A percentile compares a stretch with the other conserved stretches of the same genome.
Conservation (phyloP, 1,284 basidiomycete species). For the Leccinum pachyderme region DNA sequence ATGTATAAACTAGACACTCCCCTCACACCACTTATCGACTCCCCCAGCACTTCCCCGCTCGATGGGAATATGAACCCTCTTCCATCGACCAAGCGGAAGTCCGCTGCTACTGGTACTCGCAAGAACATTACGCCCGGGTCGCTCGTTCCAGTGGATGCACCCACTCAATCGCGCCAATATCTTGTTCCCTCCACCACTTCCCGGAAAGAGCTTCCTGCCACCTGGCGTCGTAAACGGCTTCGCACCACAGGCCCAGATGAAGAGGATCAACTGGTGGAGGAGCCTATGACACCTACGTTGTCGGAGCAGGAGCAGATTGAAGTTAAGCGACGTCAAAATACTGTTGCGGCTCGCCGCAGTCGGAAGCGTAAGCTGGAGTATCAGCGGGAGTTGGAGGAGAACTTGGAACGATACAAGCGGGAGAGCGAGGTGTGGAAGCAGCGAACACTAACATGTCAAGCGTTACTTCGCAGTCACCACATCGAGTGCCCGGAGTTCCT, state of each 20-base stretch:
- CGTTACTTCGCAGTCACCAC: conserved; percentile 47
- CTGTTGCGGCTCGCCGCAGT: conserved; percentile 72
- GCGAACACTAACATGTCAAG: conserved; percentile 46
- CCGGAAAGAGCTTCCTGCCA: conserved; percentile 52
- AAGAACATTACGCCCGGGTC: conserved; percentile 50
- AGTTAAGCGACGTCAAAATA: conserved; percentile 77
- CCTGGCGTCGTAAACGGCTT: conserved; percentile 56
- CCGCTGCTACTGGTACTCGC: conserved; percentile 47
- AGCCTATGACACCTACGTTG: conserved; percentile 41
- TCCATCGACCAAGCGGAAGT: conserved; percentile 30
- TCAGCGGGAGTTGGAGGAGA: conserved; percentile 58
- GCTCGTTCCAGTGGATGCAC: conserved; percentile 55
- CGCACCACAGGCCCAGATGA: conserved; percentile 52
- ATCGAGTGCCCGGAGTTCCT: conserved; percentile 44
- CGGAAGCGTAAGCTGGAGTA: conserved; percentile 77
- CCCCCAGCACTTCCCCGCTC: conserved; percentile 37
- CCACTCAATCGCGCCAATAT: conserved; percentile 58
- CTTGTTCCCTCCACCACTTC: conserved; percentile 56
- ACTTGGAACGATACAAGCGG: conserved; percentile 44
- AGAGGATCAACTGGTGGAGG: conserved; percentile 45
- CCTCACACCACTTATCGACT: conserved; percentile 42
- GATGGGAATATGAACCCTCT: conserved; percentile 16
- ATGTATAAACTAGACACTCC: conserved; percentile 46
- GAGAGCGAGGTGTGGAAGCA: conserved; percentile 59
- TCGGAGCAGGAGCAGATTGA: conserved; percentile 67